These are phyloP conservation scores for Paulownia fortunei DNA, from an alignment of 257 asterid species.

Conservation along the genomic window DNA sequence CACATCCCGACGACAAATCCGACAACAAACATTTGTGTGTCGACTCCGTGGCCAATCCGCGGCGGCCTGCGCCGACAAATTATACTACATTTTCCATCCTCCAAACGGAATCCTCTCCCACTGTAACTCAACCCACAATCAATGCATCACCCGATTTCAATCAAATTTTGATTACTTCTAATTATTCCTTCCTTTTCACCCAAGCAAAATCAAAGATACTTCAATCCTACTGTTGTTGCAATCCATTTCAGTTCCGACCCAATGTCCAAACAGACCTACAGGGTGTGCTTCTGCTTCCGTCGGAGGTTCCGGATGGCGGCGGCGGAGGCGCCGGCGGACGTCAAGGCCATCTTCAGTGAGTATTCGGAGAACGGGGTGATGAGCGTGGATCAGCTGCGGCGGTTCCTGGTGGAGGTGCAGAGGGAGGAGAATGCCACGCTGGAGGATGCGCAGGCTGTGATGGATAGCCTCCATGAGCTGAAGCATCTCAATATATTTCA, in stretches of 20 bases:
- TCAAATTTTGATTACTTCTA: not conserved
- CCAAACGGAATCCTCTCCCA: not conserved
- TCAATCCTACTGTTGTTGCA: not conserved
- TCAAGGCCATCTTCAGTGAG: constrained; percentile 39
- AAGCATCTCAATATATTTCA: constrained; percentile 46
- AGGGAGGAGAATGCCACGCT: constrained; percentile 46
- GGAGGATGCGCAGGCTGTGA: constrained; percentile 51
- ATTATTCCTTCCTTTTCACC: constrained; percentile 4
- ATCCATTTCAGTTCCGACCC: not conserved
- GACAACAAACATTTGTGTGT: not conserved
- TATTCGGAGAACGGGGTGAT: constrained; percentile 54
- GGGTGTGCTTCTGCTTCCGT: constrained; percentile 58
- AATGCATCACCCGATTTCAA: not conserved
- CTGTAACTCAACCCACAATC: not conserved
- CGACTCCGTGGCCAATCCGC: not conserved
- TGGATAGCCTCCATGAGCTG: constrained; percentile 41
- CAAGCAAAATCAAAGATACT: not conserved
- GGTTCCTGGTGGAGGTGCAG: constrained; percentile 61
- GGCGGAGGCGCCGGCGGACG: constrained; percentile 57
- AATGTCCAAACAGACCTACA: constrained; percentile 46
- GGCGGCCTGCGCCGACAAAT: not conserved
- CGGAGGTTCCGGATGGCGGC: constrained; percentile 54
- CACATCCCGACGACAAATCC: not conserved
- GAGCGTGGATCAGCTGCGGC: constrained; percentile 49
- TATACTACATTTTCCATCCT: not conserved